Conservation (phyloP, 371 early-diverging fungal genomes). For the Fennellomyces sp. region DNA sequence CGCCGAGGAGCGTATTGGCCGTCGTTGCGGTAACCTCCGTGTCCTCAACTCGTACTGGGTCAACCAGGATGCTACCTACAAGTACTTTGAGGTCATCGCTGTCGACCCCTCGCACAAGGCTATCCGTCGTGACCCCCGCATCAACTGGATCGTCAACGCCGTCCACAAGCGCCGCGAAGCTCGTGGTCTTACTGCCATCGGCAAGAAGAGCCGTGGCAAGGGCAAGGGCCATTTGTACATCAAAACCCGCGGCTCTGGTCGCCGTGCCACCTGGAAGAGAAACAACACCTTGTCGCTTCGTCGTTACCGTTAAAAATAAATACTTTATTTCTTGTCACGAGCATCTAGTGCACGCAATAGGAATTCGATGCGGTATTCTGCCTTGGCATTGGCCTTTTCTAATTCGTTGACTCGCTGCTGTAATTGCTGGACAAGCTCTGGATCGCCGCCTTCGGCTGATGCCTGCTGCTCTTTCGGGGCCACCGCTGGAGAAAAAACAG, state of each 20-base stretch:
- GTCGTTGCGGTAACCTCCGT: slow-evolving; percentile 93
- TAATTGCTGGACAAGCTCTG: slow-evolving; percentile 18
- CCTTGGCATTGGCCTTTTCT: slow-evolving; percentile 33
- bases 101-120: slow-evolving; percentile 97
- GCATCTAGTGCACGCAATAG: slow-evolving; percentile 36
- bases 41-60: slow-evolving; percentile 99
- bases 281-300: slow-evolving; percentile 82
- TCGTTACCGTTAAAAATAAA: slow-evolving; percentile 73
- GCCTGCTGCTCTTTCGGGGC: not conserved
- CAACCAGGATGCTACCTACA: slow-evolving; percentile 98
- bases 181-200: slow-evolving; percentile 97
- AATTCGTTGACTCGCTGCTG: slow-evolving; percentile 23
- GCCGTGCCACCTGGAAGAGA: slow-evolving; percentile 74
- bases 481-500: not conserved
- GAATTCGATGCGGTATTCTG: slow-evolving; percentile 44
- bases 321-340: slow-evolving; percentile 2
- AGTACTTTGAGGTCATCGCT: slow-evolving; percentile 99
- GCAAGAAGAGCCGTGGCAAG: slow-evolving; percentile 97
- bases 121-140: slow-evolving; percentile 93
- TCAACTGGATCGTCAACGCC: slow-evolving; percentile 96
- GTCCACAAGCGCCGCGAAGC: slow-evolving; percentile 99
- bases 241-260: slow-evolving; percentile 98
- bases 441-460: not conserved
- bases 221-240: slow-evolving; percentile 98
- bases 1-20: slow-evolving; percentile 98